Evolutionary conservation across 2,329 filamentous ascomycete genomes (phyloP), one percentile per base, ranked within the genome.

Genomic region (Diaporthe ilicicola): DNA sequence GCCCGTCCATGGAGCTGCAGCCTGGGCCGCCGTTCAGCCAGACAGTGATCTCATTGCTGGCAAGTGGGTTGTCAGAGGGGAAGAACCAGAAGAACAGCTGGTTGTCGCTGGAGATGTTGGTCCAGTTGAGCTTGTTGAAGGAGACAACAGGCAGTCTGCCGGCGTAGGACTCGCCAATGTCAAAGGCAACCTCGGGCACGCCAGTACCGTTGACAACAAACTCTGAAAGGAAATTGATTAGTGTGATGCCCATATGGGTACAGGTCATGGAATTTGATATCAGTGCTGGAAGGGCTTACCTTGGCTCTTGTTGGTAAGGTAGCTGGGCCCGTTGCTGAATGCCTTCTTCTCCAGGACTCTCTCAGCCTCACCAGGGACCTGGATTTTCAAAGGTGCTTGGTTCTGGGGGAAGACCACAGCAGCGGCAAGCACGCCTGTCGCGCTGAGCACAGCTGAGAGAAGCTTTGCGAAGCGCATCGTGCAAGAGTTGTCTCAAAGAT

Each of bases 101-200:
- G 54, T 85, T 76, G 8, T 70, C 37, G 59, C 77, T 88, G 44
- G 87, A 77, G 0, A 81, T 78, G n/a, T 83, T 77, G 5, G 24
- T 81, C 76, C 48, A 82, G 79, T 4, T 34, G 37, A 9, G 39
- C 24, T 48, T 82, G 79, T 4, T 29, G 37, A 6, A 27, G 19
- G 81, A 79, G 2, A 84, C 85, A 67, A 92, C 89, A 9, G 90
- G 89, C 44, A 92, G 77, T n/a, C 88, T 78, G 29, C 90, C 90
- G n/a, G 90, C 87, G 73, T 91, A 92, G 0, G 87, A 90, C 79
- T 92, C 89, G 67, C 88, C 87, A 44, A 93, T 81, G 73, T 94
- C 91, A 72, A 93, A 94, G 29, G 86, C 77, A 0, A 94, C 89
- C 19, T 93, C 90, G 0, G 92, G 92, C 55, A 94, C 87, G 0